phyloP scores from a whole-genome alignment of 2,329 filamentous ascomycete species.

The Fusarium subglutinans region DNA sequence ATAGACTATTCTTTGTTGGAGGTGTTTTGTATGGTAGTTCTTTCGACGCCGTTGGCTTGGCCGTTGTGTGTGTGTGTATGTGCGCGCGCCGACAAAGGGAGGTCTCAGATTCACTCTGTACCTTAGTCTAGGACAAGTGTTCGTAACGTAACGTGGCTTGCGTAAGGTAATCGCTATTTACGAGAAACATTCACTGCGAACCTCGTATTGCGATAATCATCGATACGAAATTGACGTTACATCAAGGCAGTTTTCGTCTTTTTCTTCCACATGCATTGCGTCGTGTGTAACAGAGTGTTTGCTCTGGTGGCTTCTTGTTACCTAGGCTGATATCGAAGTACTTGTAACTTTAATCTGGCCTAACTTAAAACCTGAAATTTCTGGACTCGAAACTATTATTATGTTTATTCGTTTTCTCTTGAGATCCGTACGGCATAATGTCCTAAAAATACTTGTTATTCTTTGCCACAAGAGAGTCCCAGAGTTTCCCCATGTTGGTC shows the following conservation, averaged over 20 bases:
- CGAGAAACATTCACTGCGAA: neutral
- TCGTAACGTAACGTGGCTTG: constrained; percentile 17
- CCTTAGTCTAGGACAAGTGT: constrained; percentile 17
- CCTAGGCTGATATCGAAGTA: neutral
- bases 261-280: neutral
- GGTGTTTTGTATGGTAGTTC: neutral
- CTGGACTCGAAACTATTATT: neutral
- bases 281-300: neutral
- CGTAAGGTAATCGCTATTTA: constrained; percentile 8
- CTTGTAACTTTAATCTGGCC: neutral
- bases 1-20: neutral
- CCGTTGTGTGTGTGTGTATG: neutral
- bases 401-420: neutral
- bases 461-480: too few species aligned
- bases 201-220: neutral
- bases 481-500: neutral
- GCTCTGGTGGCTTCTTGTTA: neutral
- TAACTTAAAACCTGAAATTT: neutral
- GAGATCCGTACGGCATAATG: neutral
- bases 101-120: neutral
- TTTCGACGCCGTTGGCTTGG: neutral
- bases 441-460: too few species aligned
- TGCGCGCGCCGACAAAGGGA: neutral
- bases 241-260: neutral
- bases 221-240: neutral